Conservation (phyloP, 1,284 basidiomycete genomes). For the Inonotus hispidus region DNA sequence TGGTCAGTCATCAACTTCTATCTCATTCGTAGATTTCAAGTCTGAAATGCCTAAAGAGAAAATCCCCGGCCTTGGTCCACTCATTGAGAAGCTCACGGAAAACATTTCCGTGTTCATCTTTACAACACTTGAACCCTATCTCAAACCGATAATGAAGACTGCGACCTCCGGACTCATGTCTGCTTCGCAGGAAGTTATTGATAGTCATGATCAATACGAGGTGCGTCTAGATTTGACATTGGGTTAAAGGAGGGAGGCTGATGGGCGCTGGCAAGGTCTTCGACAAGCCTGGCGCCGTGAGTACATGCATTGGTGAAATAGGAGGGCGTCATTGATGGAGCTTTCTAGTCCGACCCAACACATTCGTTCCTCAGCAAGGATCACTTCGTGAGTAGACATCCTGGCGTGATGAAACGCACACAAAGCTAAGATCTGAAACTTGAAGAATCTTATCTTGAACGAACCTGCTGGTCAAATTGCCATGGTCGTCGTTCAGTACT, state of each 20-base stretch:
- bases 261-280: slow-evolving; percentile 45
- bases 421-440: background rate
- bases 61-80: slow-evolving; percentile 60
- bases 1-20: slow-evolving; percentile 39
- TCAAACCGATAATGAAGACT: slow-evolving; percentile 65
- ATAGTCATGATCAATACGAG: slow-evolving; percentile 77
- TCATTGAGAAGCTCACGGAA: slow-evolving; percentile 83
- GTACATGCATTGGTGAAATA: slow-evolving; percentile 24
- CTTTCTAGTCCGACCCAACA: slow-evolving; percentile 69
- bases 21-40: background rate
- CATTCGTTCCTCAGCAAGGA: slow-evolving; percentile 82
- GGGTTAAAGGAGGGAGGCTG: background rate
- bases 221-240: slow-evolving; percentile 25
- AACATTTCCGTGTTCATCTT: slow-evolving; percentile 77
- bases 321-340: background rate
- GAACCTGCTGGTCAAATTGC: slow-evolving; percentile 78
- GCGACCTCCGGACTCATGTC: slow-evolving; percentile 57
- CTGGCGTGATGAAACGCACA: background rate
- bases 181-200: slow-evolving; percentile 72
- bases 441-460: slow-evolving; percentile 66
- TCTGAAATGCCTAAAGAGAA: slow-evolving; percentile 40
- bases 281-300: slow-evolving; percentile 68
- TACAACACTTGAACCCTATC: slow-evolving; percentile 77
- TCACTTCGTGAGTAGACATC: slow-evolving; percentile 52
- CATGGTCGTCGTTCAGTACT: slow-evolving; percentile 60